phyloP scores from a whole-genome alignment of 192 early-diverging fungal genomes.

The Coemansia sp. region DNA sequence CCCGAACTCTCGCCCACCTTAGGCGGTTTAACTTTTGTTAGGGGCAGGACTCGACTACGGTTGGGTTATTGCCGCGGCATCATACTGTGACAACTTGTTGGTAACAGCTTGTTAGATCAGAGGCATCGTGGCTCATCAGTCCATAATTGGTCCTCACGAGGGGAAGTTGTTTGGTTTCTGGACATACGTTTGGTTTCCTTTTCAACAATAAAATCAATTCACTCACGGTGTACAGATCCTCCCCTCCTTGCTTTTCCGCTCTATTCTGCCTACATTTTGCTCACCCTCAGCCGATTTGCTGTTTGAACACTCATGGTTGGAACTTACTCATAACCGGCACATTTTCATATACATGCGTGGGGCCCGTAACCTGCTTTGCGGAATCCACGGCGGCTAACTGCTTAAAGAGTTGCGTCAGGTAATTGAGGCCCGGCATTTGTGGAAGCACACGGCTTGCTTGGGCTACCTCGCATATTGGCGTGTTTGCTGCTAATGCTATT shows the following conservation, averaged over 20 bases:
- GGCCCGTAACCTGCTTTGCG: conserved; percentile 42
- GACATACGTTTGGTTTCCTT: too few relatives aligned
- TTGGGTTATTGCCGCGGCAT: too few relatives aligned
- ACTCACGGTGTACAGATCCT: conserved; percentile 28
- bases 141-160: too few relatives aligned
- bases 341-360: conserved; percentile 57
- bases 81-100: too few relatives aligned
- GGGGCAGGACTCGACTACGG: too few relatives aligned
- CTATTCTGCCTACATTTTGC: conserved; percentile 38
- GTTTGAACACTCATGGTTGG: conserved; percentile 51
- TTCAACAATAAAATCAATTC: too few relatives aligned
- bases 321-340: conserved; percentile 43
- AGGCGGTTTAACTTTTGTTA: too few relatives aligned
- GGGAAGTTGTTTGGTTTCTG: too few relatives aligned
- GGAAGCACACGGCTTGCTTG: conserved; percentile 39
- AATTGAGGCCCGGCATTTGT: conserved; percentile 23
- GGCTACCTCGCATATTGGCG: conserved; percentile 55
- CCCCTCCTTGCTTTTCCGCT: conserved; percentile 37
- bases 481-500: conserved; percentile 54
- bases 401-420: conserved; percentile 29
- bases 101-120: too few relatives aligned
- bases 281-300: conserved; percentile 18
- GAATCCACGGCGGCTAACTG: conserved; percentile 35
- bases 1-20: too few relatives aligned
- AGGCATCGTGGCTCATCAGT: too few relatives aligned